Evolutionary conservation across 139 green algal species (phyloP).

Genomic region (Tetraselmis striata): DNA sequence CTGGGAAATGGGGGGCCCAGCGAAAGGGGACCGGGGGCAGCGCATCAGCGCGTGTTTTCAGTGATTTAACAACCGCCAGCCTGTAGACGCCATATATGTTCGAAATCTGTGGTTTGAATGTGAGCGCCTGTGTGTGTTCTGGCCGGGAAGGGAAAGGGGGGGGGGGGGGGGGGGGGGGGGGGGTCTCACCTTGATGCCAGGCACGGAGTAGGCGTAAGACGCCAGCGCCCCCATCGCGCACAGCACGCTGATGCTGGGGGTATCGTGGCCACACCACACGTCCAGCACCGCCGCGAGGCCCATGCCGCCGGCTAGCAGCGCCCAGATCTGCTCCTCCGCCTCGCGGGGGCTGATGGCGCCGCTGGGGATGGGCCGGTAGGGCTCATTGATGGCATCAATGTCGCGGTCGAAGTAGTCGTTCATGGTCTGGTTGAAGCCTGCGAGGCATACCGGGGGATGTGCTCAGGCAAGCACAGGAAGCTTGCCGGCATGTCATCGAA

Average conservation of each 20-base stretch:
- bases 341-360: conserved; percentile 74
- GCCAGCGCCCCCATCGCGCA: conserved; percentile 3
- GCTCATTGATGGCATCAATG: background rate
- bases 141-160: too few relatives aligned
- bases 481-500: background rate
- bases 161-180: too few relatives aligned
- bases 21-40: too few relatives aligned
- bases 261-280: conserved; percentile 10
- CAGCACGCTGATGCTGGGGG: background rate
- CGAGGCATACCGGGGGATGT: too few relatives aligned
- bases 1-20: too few relatives aligned
- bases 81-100: too few relatives aligned
- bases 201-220: conserved; percentile 13
- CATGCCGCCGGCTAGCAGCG: background rate
- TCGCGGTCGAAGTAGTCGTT: background rate
- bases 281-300: conserved; percentile 1
- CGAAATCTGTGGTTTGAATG: too few relatives aligned
- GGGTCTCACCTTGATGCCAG: background rate
- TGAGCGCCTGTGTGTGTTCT: too few relatives aligned
- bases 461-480: background rate
- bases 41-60: too few relatives aligned
- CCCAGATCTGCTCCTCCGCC: conserved; percentile 81
- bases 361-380: background rate
- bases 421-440: background rate
- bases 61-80: too few relatives aligned